Evolutionary conservation across 441 rosid species (phyloP).

Genomic region (Populus hybrid): DNA sequence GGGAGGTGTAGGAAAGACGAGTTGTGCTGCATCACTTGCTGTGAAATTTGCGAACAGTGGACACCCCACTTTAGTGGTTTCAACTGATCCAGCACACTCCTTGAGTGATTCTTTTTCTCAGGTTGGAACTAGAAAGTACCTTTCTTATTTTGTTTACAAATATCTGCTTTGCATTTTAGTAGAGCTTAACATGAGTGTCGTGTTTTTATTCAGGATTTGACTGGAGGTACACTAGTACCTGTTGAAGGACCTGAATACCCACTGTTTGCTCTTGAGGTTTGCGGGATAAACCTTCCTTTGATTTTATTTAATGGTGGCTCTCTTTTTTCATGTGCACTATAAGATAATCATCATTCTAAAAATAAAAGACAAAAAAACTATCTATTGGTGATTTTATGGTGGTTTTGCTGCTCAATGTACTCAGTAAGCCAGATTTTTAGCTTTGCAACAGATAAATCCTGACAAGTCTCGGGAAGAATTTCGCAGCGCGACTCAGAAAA

Average conservation of each 20-base stretch:
- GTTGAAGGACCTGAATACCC: conserved; percentile 71
- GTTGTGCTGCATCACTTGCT: conserved; percentile 89
- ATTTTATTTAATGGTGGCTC: conserved; percentile 8
- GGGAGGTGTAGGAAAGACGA: conserved; percentile 90
- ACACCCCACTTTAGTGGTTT: conserved; percentile 77
- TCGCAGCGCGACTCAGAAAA: conserved; percentile 34
- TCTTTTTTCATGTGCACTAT: not conserved
- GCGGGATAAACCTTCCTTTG: conserved; percentile 15
- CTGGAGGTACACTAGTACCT: conserved; percentile 59
- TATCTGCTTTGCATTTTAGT: conserved; percentile 1
- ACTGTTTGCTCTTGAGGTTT: conserved; percentile 78
- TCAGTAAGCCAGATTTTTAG: conserved; percentile 29
- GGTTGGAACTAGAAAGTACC: conserved; percentile 30
- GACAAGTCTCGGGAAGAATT: conserved; percentile 69
- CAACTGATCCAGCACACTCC: conserved; percentile 92
- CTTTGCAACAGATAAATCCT: conserved; percentile 53
- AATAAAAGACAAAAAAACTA: not conserved
- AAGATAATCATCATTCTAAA: conserved; percentile 3
- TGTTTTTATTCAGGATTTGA: conserved; percentile 49
- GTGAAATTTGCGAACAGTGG: conserved; percentile 81
- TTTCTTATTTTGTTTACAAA: not conserved
- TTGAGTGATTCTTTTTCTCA: conserved; percentile 85
- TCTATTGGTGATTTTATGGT: conserved; percentile 1
- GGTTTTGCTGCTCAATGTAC: conserved; percentile 5
- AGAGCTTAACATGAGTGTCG: not conserved